Evolutionary conservation across 768 basidiomycete species (phyloP).

Genomic region (Coprinopsis cinerea): DNA sequence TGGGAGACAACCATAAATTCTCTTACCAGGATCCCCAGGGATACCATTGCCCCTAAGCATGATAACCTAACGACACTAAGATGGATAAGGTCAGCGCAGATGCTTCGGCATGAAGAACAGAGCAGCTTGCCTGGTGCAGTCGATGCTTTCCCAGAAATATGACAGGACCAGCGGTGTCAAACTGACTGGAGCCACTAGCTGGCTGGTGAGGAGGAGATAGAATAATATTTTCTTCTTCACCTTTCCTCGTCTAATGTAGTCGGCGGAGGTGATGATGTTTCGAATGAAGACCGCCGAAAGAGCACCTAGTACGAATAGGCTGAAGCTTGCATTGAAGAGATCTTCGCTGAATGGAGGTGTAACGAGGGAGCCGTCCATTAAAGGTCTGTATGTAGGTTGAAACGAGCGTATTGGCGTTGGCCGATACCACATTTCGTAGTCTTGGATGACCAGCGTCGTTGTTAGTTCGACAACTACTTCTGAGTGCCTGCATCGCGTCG

Average conservation of each 20-base stretch:
- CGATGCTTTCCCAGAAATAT: constrained; percentile 33
- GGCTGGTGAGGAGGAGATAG: constrained; percentile 49
- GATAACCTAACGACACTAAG: constrained; percentile 33
- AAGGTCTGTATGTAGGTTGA: constrained; percentile 38
- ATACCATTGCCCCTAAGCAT: constrained; percentile 28
- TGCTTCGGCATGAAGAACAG: neutral
- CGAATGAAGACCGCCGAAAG: constrained; percentile 46
- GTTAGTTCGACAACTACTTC: constrained; percentile 44
- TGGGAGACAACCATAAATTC: neutral
- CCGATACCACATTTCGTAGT: constrained; percentile 40
- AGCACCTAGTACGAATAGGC: constrained; percentile 42
- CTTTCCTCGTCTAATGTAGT: constrained; percentile 48
- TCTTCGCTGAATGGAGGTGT: constrained; percentile 41
- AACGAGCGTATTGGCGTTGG: constrained; percentile 37
- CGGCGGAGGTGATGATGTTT: constrained; percentile 44
- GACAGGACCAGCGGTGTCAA: constrained; percentile 40
- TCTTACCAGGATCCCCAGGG: constrained; percentile 36
- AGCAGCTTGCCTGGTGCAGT: constrained; percentile 44
- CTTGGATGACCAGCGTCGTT: constrained; percentile 42
- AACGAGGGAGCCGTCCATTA: constrained; percentile 56
- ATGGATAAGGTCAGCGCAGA: constrained; percentile 3
- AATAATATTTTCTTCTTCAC: constrained; percentile 57
- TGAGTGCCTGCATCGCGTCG: constrained; percentile 31
- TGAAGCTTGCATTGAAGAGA: constrained; percentile 31
- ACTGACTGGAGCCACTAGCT: constrained; percentile 42